Evolutionary conservation across 2,329 filamentous ascomycete genomes (phyloP), one percentile per base, ranked within the genome.

Genomic region (Beauveria medogensis): DNA sequence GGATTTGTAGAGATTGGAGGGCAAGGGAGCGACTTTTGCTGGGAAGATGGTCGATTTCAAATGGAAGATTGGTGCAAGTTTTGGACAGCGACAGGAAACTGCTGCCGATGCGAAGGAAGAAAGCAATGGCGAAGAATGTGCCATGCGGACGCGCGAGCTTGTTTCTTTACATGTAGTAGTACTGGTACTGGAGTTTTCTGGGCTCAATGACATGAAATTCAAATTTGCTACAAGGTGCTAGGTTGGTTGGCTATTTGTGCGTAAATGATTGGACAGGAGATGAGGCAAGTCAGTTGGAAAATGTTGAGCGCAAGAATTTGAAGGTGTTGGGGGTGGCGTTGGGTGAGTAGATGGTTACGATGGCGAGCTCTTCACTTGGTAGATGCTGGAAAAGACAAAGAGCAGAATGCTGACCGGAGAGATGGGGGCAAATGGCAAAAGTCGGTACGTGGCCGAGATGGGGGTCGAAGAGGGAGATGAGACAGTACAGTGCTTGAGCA

Each of bases 161-260:
- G 46, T 61, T 57, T 61, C 57, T 60, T 53, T 58, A 53, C 47
- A 24, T 61, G 60, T 61, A 61, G 59, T 61, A 34, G 53, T 57
- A 58, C 54, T 47, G 60, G 40, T 41, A 58, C 24, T 57, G 60
- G 60, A 61, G 60, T 61, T 61, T 57, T 61, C 48, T 61, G 60
- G 60, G 60, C 47, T 61, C 54, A 55, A 60, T 55, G 58, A 60
- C 18, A 55, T 55, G 58, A 55, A 50, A 34, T 60, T 59, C 37
- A 28, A 34, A 22, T 55, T 50, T 50, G 44, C 41, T 55, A 41
- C 28, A 47, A 41, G 20, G 1, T 26, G 28, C 14, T 22, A n/a
- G 12, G 12, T 54, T 28, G 12, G 12, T 54, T 28, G 7, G 3
- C 5, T 14, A 5, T 34, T 54, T 22, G 34, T 37, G 34, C 14